Conservation (phyloP, 2,329 filamentous ascomycete genomes). For the Cercospora brassicicola region DNA sequence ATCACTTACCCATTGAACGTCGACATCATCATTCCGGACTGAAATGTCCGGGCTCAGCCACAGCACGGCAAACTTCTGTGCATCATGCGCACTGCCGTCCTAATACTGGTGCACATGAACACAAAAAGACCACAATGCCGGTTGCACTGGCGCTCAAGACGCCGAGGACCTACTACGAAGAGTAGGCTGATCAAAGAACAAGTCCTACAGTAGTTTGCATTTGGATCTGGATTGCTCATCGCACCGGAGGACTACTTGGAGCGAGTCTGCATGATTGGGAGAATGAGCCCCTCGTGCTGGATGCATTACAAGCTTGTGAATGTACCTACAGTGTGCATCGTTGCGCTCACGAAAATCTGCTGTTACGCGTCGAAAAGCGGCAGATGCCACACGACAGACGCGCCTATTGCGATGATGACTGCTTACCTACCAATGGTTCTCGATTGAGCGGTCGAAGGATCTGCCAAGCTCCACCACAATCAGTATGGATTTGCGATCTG, state of each 20-base stretch:
- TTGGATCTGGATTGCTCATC: neutral
- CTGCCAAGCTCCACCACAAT: neutral
- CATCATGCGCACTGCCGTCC: neutral
- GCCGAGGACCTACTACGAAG: neutral
- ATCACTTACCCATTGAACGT: neutral
- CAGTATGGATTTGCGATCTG: neutral
- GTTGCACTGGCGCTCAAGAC: neutral
- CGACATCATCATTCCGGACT: neutral
- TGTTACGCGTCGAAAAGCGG: neutral
- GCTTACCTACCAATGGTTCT: constrained; percentile 3
- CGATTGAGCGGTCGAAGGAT: neutral
- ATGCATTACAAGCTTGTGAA: neutral
- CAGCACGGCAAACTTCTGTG: neutral
- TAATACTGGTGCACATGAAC: neutral
- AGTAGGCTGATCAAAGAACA: neutral
- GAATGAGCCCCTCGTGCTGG: neutral
- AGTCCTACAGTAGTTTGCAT: neutral
- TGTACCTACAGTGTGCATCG: neutral
- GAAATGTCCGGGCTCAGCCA: neutral
- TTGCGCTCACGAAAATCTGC: neutral
- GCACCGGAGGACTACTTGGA: neutral
- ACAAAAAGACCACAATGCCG: neutral
- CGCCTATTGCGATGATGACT: neutral
- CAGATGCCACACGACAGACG: neutral
- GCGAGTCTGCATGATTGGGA: neutral